Percentiles rank a stretch among this genome's conserved stretches.
These are phyloP conservation scores for Mortierella antarctica DNA, from an alignment of 192 early-diverging fungal genomes.

Conservation along the genomic window DNA sequence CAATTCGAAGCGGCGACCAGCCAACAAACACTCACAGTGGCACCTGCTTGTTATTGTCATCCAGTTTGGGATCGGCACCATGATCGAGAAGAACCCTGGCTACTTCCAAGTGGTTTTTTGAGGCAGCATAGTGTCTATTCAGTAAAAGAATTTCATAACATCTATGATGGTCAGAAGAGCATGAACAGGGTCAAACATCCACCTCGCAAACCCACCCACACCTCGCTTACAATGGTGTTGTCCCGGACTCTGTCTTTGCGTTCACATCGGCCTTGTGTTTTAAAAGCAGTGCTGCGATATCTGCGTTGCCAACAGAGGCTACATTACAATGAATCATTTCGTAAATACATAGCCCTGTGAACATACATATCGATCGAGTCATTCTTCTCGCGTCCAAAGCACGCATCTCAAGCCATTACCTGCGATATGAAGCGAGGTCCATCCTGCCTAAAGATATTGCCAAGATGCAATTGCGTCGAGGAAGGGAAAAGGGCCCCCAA, in stretches of 20 bases:
- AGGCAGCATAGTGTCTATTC: slow-evolving; percentile 67
- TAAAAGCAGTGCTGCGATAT: slow-evolving; percentile 50
- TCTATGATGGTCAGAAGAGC: too few relatives aligned
- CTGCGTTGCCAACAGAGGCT: slow-evolving; percentile 61
- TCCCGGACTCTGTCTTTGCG: slow-evolving; percentile 60
- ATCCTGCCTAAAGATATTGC: slow-evolving; percentile 47
- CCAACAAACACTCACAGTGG: slow-evolving; percentile 55
- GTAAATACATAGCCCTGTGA: too few relatives aligned
- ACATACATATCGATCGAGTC: too few relatives aligned
- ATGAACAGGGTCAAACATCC: too few relatives aligned
- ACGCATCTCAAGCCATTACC: slow-evolving; percentile 32
- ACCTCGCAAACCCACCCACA: too few relatives aligned
- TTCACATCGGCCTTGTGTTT: slow-evolving; percentile 54
- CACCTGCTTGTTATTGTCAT: slow-evolving; percentile 60
- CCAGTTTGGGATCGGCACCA: slow-evolving; percentile 57
- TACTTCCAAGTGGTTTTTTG: slow-evolving; percentile 67
- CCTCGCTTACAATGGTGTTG: slow-evolving; percentile 60
- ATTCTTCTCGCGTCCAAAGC: background rate
- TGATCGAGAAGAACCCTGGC: slow-evolving; percentile 56
- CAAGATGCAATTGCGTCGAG: too few relatives aligned
- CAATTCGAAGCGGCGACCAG: background rate
- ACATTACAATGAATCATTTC: background rate
- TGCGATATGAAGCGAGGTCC: slow-evolving; percentile 68
- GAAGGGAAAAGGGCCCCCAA: too few relatives aligned
- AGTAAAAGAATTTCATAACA: slow-evolving; percentile 7